Evolutionary conservation across 2,329 filamentous ascomycete genomes (phyloP).

Genomic region (Magnaporthales sp.): DNA sequence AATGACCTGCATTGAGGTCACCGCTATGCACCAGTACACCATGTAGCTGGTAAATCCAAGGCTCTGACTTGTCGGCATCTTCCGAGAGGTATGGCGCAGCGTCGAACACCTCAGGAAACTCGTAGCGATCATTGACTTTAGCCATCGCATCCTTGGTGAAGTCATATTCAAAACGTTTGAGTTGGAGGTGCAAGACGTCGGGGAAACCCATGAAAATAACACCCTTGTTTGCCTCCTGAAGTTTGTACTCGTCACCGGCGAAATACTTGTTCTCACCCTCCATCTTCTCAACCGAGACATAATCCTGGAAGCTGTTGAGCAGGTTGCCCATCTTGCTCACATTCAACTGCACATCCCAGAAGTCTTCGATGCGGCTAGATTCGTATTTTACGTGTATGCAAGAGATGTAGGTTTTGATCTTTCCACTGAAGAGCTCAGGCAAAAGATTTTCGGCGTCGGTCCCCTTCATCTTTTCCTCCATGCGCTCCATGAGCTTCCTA

Average conservation of each 20-base stretch:
- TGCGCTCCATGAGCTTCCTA: conserved; percentile 90
- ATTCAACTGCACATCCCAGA: conserved; percentile 98
- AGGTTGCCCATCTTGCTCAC: conserved; percentile 90
- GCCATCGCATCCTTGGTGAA: conserved; percentile 95
- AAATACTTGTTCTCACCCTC: conserved; percentile 99
- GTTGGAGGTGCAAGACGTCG: conserved; percentile 84
- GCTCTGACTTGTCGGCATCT: conserved; percentile 76
- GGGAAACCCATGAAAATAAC: conserved; percentile 96
- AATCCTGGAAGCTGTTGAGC: conserved; percentile 91
- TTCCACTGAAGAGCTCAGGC: conserved; percentile 87
- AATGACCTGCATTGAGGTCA: conserved; percentile 93
- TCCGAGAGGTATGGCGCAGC: conserved; percentile 81
- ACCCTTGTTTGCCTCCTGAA: conserved; percentile 95
- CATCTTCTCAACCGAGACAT: conserved; percentile 92
- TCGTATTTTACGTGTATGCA: conserved; percentile 99
- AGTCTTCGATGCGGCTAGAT: conserved; percentile 90
- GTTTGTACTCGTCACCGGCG: conserved; percentile 77
- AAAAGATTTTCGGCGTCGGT: conserved; percentile 85
- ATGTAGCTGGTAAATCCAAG: conserved; percentile 88
- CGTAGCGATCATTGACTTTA: conserved; percentile 93
- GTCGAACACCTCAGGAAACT: conserved; percentile 78
- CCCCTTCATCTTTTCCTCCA: conserved; percentile 98
- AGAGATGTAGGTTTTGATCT: conserved; percentile 97
- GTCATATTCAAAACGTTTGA: conserved; percentile 98
- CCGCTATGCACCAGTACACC: conserved; percentile 95